Evolutionary conservation across 2,329 filamentous ascomycete species (phyloP), one percentile per base, ranked within the genome.

Genomic region (Ophiosphaerella narmari): DNA sequence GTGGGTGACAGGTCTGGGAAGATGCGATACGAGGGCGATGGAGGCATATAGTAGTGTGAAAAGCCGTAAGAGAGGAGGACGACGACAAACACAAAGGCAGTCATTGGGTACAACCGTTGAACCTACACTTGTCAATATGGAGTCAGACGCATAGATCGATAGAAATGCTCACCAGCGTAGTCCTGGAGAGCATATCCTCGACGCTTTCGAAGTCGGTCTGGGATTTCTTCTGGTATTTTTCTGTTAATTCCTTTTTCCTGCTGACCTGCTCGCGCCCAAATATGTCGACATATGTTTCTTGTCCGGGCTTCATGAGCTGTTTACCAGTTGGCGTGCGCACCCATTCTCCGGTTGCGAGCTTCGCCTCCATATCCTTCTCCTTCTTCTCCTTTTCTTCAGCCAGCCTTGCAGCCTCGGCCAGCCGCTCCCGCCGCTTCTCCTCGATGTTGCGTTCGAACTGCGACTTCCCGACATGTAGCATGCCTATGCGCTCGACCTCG

Each of bases 91-190:
- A 68, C 64, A 46, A 75, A 69, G 46, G 65, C 60, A 14, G 68
- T 63, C 64, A 72, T 72, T 21, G 73, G 69, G 46, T 52, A 63
- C 48, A 75, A 61, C 31, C 73, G 73, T 59, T 70, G 64, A 26
- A 56, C 41, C 70, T 73, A 36, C 7, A 6, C 13, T 39, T 34
- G 41, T 50, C 36, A 46, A 2, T 13, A 23, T 11, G 6, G 7
- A 11, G 1, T 13, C 14, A 12, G 5, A 26, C 8, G 13, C 23
- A 12, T 43, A 18, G 23, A 23, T 13, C 21, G n/a, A 29, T 32
- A 3, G 6, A 21, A n/a, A 7, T n/a, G 43, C 65, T 34, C 65
- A 74, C 71, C 1, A 68, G 42, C 3, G 71, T 74, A 0, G 70
- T 70, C n/a, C 58, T 44, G 2, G 60, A 42, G n/a, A 68, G 50